phyloP scores from a whole-genome alignment of 2,329 filamentous ascomycete genomes.

The Didymella lethalis region DNA sequence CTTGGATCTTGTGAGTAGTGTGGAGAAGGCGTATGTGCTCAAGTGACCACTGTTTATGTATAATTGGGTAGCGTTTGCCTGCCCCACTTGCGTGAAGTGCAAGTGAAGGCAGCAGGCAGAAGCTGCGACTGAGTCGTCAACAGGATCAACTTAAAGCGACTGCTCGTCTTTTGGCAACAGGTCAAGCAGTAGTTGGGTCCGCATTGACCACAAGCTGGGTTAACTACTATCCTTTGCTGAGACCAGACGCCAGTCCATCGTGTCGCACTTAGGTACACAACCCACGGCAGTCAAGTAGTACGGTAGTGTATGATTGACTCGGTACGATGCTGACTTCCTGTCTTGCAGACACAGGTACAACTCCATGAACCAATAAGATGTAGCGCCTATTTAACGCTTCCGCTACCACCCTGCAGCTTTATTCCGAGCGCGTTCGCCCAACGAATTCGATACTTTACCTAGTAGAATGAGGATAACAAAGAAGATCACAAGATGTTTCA shows the following conservation, averaged over 20 bases:
- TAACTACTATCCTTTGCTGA: neutral
- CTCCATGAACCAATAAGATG: neutral
- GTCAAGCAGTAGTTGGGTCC: neutral
- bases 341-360: neutral
- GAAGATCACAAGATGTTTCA: neutral
- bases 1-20: neutral
- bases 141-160: neutral
- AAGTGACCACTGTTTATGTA: neutral
- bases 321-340: too few relatives aligned
- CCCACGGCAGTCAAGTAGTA: neutral
- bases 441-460: neutral
- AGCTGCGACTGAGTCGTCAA: neutral
- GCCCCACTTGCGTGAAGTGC: neutral
- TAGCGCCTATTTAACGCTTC: neutral
- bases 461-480: neutral
- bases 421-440: neutral
- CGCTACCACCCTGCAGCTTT: neutral
- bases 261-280: neutral
- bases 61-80: neutral
- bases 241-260: neutral
- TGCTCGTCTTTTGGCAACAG: too few relatives aligned
- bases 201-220: neutral
- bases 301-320: neutral
- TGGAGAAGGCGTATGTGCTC: neutral
- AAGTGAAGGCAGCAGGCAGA: conserved; percentile 14